Percentiles rank a stretch among this genome's conserved stretches.
These are phyloP conservation scores for Cinnamomum chago DNA, from an alignment of 164 flowering plant species.

Conservation along the genomic window DNA sequence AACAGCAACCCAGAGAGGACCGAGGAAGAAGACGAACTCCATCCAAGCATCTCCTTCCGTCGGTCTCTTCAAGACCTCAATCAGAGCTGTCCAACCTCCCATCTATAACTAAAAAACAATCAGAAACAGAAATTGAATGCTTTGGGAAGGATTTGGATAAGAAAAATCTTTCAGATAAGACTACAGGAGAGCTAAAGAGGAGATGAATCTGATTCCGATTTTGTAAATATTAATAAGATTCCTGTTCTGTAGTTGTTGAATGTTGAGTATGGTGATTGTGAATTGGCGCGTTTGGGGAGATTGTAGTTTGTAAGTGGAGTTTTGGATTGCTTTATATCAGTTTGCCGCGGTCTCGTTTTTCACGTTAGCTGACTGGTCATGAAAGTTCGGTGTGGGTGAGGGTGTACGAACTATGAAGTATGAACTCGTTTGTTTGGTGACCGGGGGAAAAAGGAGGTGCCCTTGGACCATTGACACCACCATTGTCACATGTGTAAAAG, in stretches of 20 bases:
- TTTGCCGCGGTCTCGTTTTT: neutral
- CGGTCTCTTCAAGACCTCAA: conserved; percentile 47
- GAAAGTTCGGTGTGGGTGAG: too few species aligned
- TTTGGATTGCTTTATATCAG: neutral
- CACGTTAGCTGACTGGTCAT: neutral
- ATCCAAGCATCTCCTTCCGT: conserved; percentile 33
- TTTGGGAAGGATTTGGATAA: neutral
- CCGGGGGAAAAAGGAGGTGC: too few species aligned
- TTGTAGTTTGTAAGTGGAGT: too few species aligned
- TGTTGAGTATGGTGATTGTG: too few species aligned
- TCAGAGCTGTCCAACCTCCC: conserved; percentile 28
- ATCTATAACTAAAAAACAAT: neutral
- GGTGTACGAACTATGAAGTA: too few species aligned
- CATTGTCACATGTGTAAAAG: too few species aligned
- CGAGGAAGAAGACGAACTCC: conserved; percentile 41
- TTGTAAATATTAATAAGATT: too few species aligned
- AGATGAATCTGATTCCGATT: neutral
- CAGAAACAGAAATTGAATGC: neutral
- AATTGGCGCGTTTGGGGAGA: too few species aligned
- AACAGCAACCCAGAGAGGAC: conserved; percentile 63
- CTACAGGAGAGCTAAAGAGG: neutral
- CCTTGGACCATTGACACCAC: too few species aligned
- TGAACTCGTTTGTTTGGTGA: too few species aligned
- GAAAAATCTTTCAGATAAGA: neutral
- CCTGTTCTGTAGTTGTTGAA: too few species aligned